Evolutionary conservation across 148 eudicot genomes (phyloP).

Genomic region (Nyssa sinensis): DNA sequence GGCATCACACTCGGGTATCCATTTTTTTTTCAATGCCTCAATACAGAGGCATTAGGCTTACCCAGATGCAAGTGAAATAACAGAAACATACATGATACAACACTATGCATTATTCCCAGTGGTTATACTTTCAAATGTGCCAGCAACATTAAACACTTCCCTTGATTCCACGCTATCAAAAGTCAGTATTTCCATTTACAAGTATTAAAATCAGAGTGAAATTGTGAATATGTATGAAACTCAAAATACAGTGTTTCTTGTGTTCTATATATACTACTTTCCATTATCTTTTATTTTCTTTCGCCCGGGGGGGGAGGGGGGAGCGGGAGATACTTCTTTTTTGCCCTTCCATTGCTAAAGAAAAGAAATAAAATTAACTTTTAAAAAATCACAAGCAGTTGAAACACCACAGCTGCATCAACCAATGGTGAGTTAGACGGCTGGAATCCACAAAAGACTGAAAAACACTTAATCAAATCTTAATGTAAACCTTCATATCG

Average conservation of each 20-base stretch:
- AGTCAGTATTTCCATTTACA: neutral
- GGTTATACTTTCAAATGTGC: neutral
- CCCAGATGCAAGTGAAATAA: neutral
- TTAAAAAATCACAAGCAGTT: no score
- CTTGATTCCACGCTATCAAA: neutral
- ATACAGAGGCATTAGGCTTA: neutral
- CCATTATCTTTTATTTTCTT: no score
- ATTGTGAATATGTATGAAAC: neutral
- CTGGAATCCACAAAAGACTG: no score
- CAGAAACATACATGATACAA: no score
- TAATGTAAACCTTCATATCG: no score
- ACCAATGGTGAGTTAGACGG: no score
- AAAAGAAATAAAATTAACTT: no score
- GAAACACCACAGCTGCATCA: no score
- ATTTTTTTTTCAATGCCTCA: neutral
- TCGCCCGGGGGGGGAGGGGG: no score
- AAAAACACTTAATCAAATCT: no score
- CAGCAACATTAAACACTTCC: neutral
- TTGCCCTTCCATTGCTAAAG: no score
- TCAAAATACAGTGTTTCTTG: neutral
- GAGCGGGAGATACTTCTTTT: no score
- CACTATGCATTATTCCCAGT: neutral
- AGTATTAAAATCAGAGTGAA: neutral
- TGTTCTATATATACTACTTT: neutral
- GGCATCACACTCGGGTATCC: neutral